Evolutionary conservation across 371 early-diverging fungal species (phyloP), one percentile per base, ranked within the genome.

Genomic region (Mortierella polycephala): DNA sequence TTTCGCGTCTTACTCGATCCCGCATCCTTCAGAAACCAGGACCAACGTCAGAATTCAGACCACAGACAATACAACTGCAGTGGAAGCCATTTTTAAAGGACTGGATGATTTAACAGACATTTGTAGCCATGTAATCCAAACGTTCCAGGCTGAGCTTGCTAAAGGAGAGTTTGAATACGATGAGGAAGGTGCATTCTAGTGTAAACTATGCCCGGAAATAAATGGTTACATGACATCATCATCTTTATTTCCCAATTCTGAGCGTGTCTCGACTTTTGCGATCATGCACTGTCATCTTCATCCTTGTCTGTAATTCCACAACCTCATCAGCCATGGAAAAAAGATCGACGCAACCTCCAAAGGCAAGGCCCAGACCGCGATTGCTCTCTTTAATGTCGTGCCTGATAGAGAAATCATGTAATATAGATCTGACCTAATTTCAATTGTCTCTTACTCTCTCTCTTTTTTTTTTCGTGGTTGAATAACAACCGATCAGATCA

Each of bases 1-100:
- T 50, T 98, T 98, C 74, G 98, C 98, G 81, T 99, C 98, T 53
- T 99, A 99, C 86, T 95, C 98, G 30, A 94, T 99, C 62, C 99
- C 99, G n/a, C 99, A 99, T 83, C 99, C 99, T 49, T 97, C 99
- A 41, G 99, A 99, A 83, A 90, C 91, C 67, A 93, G 94, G 75
- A 91, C 96, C 67, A 90, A 99, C 75, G 62, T 99, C 58, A 94
- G 99, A 55, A 94, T 99, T 61, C 99, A 99, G 83, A 98, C 93
- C 56, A 86, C 75, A 89, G 95, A 91, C 9, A 83, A 83, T 50
- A 93, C 94, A 40, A 93, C 90, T 20, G 95, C 98, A 16, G 84
- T 92, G 40, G 92, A 95, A 1, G 96, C 96, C 6, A 82, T 98
- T 65, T 83, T 90, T 75, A 92, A 94, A 79, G 99, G 97, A 12